Evolutionary conservation across 495 filamentous ascomycete genomes (phyloP), one percentile per base, ranked within the genome.

Genomic region (Bryoglossum gracile): DNA sequence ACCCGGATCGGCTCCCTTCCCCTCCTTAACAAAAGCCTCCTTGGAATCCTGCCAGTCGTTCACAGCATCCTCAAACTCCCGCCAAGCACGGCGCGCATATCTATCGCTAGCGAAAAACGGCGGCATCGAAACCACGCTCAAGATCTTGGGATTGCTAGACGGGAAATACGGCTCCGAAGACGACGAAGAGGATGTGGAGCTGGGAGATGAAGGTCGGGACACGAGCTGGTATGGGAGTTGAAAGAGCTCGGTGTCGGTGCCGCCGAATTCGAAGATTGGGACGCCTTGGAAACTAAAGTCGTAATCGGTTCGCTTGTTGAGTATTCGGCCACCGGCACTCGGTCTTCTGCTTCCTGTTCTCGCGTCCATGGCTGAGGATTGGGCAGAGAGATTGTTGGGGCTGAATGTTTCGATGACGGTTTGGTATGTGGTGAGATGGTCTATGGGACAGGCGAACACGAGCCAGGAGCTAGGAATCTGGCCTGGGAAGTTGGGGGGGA

Each of bases 381-480:
- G 22, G 33, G 14, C 13, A 34, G 34, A 23, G 9, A 30, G 17
- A 10, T 16, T 4, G 8, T 19, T n/a, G 19, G 10, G 2, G 36
- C 32, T 18, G 10, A 10, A n/a, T 33, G n/a, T 46, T 23, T 51
- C 48, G 13, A 42, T 19, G 3, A 17, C 14, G 5, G 14, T 25
- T 0, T 18, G 22, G 30, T 52, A 55, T 0, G 26, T 17, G 18
- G 38, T 53, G 38, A 51, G 13, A 37, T 59, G 33, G 3, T 21
- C 24, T 18, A 45, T 22, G 6, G 57, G 57, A 25, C 44, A 47
- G 14, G 57, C 57, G 42, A 60, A 60, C 0, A 54, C 46, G 11
- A 60, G 14, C 49, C 49, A 60, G 21, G 40, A 47, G 11, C 9
- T 36, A 13, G 53, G 57, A 11, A 56, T 33, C 6, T 49, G 49